These are phyloP conservation scores for Rosellinia necatrix DNA, from an alignment of 2,329 filamentous ascomycete species.

Conservation along the genomic window DNA sequence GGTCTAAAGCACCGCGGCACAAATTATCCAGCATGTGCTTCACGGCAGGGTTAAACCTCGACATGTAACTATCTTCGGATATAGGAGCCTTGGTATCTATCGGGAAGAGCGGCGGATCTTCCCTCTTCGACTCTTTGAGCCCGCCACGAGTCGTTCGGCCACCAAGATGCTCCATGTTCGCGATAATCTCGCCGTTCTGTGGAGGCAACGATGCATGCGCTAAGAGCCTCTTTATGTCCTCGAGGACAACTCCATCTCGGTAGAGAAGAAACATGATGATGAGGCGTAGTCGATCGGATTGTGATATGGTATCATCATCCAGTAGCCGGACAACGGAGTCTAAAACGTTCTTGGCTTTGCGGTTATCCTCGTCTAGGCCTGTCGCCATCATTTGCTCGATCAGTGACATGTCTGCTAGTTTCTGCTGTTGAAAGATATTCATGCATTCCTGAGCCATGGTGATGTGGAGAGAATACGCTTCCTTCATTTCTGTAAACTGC, in stretches of 20 bases:
- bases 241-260: constrained; percentile 79
- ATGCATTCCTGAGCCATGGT: constrained; percentile 98
- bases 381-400: constrained; percentile 91
- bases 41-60: constrained; percentile 80
- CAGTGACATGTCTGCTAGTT: constrained; percentile 83
- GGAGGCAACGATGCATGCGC: constrained; percentile 79
- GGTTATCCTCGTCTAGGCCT: constrained; percentile 88
- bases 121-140: constrained; percentile 77
- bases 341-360: constrained; percentile 86
- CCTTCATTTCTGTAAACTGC: constrained; percentile 94
- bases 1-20: constrained; percentile 69
- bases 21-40: constrained; percentile 82
- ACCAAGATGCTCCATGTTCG: constrained; percentile 82
- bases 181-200: constrained; percentile 72
- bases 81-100: constrained; percentile 61
- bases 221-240: constrained; percentile 83
- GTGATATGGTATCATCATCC: constrained; percentile 77
- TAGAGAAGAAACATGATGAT: constrained; percentile 86
- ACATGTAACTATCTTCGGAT: constrained; percentile 80
- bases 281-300: constrained; percentile 79
- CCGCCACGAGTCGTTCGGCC: constrained; percentile 66
- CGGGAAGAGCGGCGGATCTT: constrained; percentile 71
- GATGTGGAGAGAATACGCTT: constrained; percentile 90
- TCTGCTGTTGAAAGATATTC: constrained; percentile 85
- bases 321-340: constrained; percentile 86